These are phyloP conservation scores for Sporothrix mexicana DNA, from an alignment of 2,329 filamentous ascomycete species.

Conservation along the genomic window DNA sequence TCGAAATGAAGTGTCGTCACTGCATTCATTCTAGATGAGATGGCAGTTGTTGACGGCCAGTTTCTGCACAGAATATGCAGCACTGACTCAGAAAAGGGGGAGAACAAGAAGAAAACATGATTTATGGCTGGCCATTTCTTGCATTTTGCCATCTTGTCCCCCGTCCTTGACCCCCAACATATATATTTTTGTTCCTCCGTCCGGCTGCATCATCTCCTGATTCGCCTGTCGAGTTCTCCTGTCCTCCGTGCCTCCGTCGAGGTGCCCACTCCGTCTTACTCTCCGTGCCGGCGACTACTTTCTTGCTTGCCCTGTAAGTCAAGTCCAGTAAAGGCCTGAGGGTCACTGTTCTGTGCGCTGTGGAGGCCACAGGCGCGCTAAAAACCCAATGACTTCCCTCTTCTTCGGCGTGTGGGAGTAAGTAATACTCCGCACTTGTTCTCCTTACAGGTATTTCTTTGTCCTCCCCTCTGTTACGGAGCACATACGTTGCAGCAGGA, in stretches of 20 bases:
- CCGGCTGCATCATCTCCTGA: conserved; percentile 8
- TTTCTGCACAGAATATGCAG: too few species aligned
- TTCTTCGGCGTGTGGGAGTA: not conserved
- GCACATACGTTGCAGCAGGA: not conserved
- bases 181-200: not conserved
- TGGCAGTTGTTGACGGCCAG: not conserved
- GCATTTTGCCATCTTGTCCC: not conserved
- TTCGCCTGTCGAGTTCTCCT: not conserved
- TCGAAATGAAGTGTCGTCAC: not conserved
- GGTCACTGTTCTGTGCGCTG: not conserved
- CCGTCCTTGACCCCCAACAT: not conserved
- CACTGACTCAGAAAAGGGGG: not conserved
- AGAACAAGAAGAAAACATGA: not conserved
- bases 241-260: conserved; percentile 14
- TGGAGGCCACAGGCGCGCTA: not conserved
- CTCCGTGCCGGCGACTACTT: not conserved
- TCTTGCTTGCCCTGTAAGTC: not conserved
- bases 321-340: not conserved
- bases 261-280: conserved; percentile 17
- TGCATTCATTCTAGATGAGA: too few species aligned
- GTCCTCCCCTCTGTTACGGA: conserved; percentile 7
- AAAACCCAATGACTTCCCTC: too few species aligned
- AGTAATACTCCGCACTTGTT: not conserved
- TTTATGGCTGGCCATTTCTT: not conserved
- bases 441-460: not conserved